Evolutionary conservation across 1,284 basidiomycete genomes (phyloP), one percentile per base, ranked within the genome.

Genomic region (Ceratobasidium papillatum): DNA sequence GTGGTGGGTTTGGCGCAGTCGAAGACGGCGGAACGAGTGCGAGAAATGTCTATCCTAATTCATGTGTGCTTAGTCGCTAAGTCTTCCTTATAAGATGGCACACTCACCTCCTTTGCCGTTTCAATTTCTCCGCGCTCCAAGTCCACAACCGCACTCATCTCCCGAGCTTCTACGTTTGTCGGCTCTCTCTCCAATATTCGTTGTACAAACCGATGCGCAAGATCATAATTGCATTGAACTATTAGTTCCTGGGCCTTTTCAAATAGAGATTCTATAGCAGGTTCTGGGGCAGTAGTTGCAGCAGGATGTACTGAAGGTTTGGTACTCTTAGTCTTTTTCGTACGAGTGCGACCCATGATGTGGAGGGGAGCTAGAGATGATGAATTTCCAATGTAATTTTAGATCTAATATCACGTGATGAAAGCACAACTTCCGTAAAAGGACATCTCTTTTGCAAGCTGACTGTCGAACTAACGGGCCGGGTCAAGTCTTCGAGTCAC

Each of bases 171-270:
- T 0, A 85, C 84, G 83, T 94, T 89, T 25, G 82, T 82, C 4
- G 90, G 86, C 73, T 91, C 88, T 47, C 89, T 84, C 77, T 91
- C 87, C 41, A 96, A 83, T 34, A 92, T 87, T 47, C 93, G 88
- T 66, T 86, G 84, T 56, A 90, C 85, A 80, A 96, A 95, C 68
- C 88, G 88, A 74, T 87, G 84, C 9, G 94, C 94, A 38, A 95
- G 88, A 63, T 92, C 89, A 81, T 94, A 96, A 81, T 96, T 90
- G 80, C 91, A 93, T 82, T 94, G 91, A 17, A 90, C 87, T 77
- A 96, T 87, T 64, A 96, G 84, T 25, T 87, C 85, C 79, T 94
- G 93, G 0, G 93, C 90, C 80, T 94, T 94, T 79, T 88, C 86
- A 19, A 94, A 83, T 8, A 95, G 83, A 11, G 90, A 83, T 12